Percentiles rank a stretch among this genome's conserved stretches.
Conservation (phyloP, 345 rosid genomes). For the Laguncularia racemosa region DNA sequence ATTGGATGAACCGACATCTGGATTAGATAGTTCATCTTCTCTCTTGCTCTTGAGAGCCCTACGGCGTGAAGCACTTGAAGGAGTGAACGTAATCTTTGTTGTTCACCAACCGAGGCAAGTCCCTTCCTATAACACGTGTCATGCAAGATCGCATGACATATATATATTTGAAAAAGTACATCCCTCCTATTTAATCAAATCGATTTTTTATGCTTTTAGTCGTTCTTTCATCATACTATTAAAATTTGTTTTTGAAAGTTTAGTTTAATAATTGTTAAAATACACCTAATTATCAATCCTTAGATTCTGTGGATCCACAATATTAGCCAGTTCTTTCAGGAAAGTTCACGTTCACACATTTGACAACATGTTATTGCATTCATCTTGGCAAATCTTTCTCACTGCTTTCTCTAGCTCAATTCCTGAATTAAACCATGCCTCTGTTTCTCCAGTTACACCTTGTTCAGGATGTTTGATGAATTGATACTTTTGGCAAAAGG, state of each 20-base stretch:
- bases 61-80: constrained; percentile 98
- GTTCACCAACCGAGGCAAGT: constrained; percentile 93
- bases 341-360: too few relatives aligned
- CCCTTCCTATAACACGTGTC: neutral
- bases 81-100: constrained; percentile 92
- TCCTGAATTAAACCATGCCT: neutral
- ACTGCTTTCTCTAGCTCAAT: neutral
- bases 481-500: constrained; percentile 94
- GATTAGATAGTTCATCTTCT: constrained; percentile 97
- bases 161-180: neutral
- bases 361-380: too few relatives aligned
- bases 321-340: too few relatives aligned
- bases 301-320: too few relatives aligned
- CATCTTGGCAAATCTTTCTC: neutral
- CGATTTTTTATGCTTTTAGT: too few relatives aligned
- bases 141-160: too few relatives aligned
- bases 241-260: too few relatives aligned
- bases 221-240: too few relatives aligned
- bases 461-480: constrained; percentile 94
- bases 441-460: constrained; percentile 56
- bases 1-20: constrained; percentile 97
- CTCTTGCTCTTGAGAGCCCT: constrained; percentile 89
- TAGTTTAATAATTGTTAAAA: too few relatives aligned
- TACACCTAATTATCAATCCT: too few relatives aligned
- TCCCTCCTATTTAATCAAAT: too few relatives aligned